Conservation (phyloP, 1,284 basidiomycete species). For the Puccinia polysora region DNA sequence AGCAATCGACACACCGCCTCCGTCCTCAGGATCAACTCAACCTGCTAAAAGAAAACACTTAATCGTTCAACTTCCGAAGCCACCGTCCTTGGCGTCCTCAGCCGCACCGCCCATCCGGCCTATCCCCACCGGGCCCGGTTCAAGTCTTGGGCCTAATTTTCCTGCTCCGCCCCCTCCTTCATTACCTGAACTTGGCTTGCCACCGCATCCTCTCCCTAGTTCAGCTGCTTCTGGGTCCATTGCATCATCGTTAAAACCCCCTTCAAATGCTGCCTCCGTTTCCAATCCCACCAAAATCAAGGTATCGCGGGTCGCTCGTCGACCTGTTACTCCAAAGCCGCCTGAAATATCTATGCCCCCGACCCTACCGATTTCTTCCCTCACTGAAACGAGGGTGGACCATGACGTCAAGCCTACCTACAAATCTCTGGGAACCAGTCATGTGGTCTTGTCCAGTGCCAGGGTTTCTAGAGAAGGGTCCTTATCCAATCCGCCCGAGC, state of each 20-base stretch:
- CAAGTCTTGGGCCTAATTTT: background rate
- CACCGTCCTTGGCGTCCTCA: constrained; percentile 9
- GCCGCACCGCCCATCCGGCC: background rate
- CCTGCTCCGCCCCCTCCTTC: constrained; percentile 33
- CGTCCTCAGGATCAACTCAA: background rate
- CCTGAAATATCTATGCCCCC: background rate
- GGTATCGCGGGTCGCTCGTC: background rate
- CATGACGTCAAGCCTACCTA: background rate
- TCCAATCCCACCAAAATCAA: constrained; percentile 38
- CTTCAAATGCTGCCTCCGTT: background rate
- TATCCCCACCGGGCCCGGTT: constrained; percentile 1
- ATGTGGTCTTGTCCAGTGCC: background rate
- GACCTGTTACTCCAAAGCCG: background rate
- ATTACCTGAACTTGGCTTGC: constrained; percentile 7
- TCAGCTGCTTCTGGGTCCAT: background rate
- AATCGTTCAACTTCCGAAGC: constrained; percentile 22
- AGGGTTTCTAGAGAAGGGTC: background rate
- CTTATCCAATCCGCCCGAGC: background rate
- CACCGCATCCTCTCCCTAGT: background rate
- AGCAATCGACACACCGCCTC: background rate
- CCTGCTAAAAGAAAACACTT: constrained; percentile 14
- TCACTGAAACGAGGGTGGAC: constrained; percentile 4
- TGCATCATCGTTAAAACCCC: background rate
- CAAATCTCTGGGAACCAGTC: background rate
- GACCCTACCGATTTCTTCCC: background rate